Evolutionary conservation across 257 asterid species (phyloP), one percentile per base, ranked within the genome.

Genomic region (Plectranthus barbatus): DNA sequence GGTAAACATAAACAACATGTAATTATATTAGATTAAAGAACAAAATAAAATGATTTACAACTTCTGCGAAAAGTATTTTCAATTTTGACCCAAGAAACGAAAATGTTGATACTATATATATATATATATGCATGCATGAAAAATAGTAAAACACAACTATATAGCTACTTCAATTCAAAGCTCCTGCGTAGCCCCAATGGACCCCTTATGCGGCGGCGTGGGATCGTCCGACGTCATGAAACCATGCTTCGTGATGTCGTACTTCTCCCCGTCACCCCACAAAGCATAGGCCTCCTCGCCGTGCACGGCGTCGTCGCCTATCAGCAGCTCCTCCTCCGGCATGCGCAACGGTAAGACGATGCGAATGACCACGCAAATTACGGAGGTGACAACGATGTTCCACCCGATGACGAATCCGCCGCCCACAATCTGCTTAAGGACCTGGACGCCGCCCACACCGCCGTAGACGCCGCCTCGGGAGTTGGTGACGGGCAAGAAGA

Each of bases 251-350:
- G 82, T 74, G 11, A 74, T 59, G 48, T 85, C 93, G 12, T 78
- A 85, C 78, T 72, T 78, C 62, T 85, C 93, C 9, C 89, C 93
- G 8, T 85, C 87, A 1, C 89, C 93, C 89, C 89, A 85, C 75
- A 85, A 47, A 0, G 93, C 88, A 36, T 85, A 85, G 1, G 93
- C 93, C 76, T 85, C 93, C 80, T 82, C 89, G 0, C 89, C 89
- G 52, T 85, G 93, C 59, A 82, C 93, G 0, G 87, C 89, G 54
- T 85, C 93, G 47, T 85, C 93, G 8, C 93, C 93, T 1, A 82
- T 78, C 56, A 46, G 52, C 71, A 85, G 19, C 58, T 76, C 68
- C 42, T 85, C 85, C 70, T 85, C 93, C 9, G 87, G 67, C 93
- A 85, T 85, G 6, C 93, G 74, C 69, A 85, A 36, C 7, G 93